Evolutionary conservation across 2,329 filamentous ascomycete genomes (phyloP).

Genomic region (Curvularia spicifera): DNA sequence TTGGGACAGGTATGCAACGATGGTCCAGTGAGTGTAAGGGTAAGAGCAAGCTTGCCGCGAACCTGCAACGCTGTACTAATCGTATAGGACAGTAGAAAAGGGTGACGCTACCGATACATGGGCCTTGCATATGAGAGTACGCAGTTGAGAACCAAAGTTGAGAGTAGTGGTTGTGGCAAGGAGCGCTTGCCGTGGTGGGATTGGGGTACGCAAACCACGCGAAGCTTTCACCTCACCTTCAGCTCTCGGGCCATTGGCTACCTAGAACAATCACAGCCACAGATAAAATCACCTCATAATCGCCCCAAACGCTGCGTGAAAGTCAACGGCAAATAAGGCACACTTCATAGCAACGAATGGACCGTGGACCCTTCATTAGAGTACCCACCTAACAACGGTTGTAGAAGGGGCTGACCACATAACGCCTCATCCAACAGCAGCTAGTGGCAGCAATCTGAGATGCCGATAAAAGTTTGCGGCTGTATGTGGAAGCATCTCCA

Average conservation of each 20-base stretch:
- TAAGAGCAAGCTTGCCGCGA: not conserved
- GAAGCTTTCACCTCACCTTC: not conserved
- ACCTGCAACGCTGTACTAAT: not conserved
- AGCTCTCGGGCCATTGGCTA: not conserved
- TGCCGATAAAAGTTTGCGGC: too few species aligned
- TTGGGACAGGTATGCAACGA: not conserved
- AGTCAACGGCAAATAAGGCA: not conserved
- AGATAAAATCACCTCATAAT: not conserved
- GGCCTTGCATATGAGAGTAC: not conserved
- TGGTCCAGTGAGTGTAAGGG: not conserved
- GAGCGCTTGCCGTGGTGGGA: not conserved
- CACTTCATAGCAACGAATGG: not conserved
- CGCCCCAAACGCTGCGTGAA: not conserved
- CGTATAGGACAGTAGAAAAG: not conserved
- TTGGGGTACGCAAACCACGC: not conserved
- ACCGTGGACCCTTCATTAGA: not conserved
- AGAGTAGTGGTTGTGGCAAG: not conserved
- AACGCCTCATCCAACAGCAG: not conserved
- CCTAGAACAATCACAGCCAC: not conserved
- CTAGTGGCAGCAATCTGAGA: not conserved
- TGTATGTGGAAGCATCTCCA: too few species aligned
- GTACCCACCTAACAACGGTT: not conserved
- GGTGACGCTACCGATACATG: too few species aligned
- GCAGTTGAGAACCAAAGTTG: not conserved
- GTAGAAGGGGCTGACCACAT: not conserved